Evolutionary conservation across 345 rosid species (phyloP).

Genomic region (Eucalyptus lansdowneana): DNA sequence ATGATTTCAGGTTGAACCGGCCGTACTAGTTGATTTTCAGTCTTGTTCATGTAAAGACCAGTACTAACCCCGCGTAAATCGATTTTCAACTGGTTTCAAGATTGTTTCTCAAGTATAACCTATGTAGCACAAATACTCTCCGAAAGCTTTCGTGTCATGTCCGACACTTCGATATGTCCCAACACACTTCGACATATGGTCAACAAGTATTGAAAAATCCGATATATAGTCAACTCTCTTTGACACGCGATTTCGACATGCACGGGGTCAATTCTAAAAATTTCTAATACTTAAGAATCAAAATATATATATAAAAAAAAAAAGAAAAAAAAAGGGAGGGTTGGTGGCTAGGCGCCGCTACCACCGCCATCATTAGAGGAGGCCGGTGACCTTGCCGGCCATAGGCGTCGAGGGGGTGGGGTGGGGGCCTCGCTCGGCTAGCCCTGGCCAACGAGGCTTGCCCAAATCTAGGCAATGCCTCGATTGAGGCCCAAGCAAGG

Average conservation of each 20-base stretch:
- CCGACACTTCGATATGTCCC: no score
- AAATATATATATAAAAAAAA: no score
- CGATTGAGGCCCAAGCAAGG: fast-evolving
- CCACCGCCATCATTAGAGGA: fast-evolving
- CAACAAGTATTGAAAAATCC: no score
- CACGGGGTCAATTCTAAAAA: no score
- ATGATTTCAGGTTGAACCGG: background rate
- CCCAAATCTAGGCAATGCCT: fast-evolving
- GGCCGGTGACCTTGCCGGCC: fast-evolving
- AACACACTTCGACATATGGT: fast-evolving
- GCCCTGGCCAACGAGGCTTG: fast-evolving
- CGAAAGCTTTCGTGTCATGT: fast-evolving
- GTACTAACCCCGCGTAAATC: no score
- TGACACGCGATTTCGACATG: fast-evolving
- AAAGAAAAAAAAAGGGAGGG: no score
- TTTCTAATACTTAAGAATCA: fast-evolving
- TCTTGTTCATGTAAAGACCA: background rate
- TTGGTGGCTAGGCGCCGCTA: fast-evolving
- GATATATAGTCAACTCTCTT: fast-evolving
- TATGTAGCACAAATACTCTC: no score
- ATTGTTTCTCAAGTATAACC: background rate
- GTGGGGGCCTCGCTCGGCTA: no score
- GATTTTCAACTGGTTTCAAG: background rate
- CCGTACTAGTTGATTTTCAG: background rate
- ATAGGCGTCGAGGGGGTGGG: fast-evolving